Percentiles rank a stretch among this genome's conserved stretches.
Evolutionary conservation across 2,329 filamentous ascomycete species (phyloP).

Genomic region (Magnaporthiopsis rhizophila): DNA sequence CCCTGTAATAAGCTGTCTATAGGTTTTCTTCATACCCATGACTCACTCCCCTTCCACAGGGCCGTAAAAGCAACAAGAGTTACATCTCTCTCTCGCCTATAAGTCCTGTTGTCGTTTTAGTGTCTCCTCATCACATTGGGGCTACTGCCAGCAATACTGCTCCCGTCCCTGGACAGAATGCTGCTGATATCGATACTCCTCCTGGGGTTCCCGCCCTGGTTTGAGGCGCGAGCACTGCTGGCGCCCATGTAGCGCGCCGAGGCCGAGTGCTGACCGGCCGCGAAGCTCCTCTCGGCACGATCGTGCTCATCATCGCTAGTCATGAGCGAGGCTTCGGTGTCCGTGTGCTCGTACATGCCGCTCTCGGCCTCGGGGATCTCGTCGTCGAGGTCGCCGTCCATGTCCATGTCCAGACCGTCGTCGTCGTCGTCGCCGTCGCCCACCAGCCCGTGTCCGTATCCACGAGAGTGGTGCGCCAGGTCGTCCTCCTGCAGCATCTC

Average conservation of each 20-base stretch:
- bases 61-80: neutral
- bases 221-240: conserved; percentile 10
- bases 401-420: conserved; percentile 38
- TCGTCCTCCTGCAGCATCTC: conserved; percentile 58
- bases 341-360: conserved; percentile 67
- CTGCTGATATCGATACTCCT: conserved; percentile 51
- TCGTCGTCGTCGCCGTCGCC: conserved; percentile 12
- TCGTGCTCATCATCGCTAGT: conserved; percentile 32
- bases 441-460: conserved; percentile 9
- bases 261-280: conserved; percentile 10
- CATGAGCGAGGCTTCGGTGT: conserved; percentile 58
- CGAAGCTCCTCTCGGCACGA: conserved; percentile 22
- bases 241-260: conserved; percentile 7
- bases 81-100: neutral
- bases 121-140: conserved; percentile 34
- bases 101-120: neutral
- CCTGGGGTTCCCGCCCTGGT: conserved; percentile 15
- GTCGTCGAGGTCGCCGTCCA: conserved; percentile 64
- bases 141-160: conserved; percentile 48
- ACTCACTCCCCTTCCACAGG: neutral
- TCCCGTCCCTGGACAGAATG: conserved; percentile 48
- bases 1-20: neutral
- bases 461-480: conserved; percentile 25
- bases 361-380: conserved; percentile 59
- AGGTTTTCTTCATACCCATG: neutral